These are phyloP conservation scores for Erythrophleum fordii DNA, from an alignment of 306 rosid species.

Conservation along the genomic window DNA sequence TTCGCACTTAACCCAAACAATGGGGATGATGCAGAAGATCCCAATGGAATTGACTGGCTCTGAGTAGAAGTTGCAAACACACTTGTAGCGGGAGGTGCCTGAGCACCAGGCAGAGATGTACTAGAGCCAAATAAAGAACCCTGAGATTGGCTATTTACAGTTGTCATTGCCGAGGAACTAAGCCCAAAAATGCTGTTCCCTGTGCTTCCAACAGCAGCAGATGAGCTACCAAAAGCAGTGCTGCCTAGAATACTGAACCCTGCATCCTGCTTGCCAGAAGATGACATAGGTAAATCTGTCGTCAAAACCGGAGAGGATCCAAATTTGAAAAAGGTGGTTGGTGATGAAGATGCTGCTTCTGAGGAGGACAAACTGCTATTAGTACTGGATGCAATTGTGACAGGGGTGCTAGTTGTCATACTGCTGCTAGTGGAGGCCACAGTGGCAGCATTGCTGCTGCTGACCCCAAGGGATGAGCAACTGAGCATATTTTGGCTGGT, in stretches of 20 bases:
- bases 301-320: slow-evolving; percentile 44
- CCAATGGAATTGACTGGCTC: slow-evolving; percentile 53
- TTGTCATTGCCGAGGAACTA: slow-evolving; percentile 56
- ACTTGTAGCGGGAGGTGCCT: slow-evolving; percentile 48
- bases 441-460: slow-evolving; percentile 12
- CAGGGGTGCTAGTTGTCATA: slow-evolving; percentile 39
- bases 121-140: slow-evolving; percentile 40
- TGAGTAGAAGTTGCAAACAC: slow-evolving; percentile 56
- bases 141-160: slow-evolving; percentile 52
- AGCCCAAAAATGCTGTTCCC: slow-evolving; percentile 58
- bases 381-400: slow-evolving; percentile 36
- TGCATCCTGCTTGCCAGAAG: slow-evolving; percentile 52
- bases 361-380: slow-evolving; percentile 35
- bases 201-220: slow-evolving; percentile 49
- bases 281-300: slow-evolving; percentile 41
- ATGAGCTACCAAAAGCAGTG: slow-evolving; percentile 45
- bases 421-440: slow-evolving; percentile 39
- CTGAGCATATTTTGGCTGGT: slow-evolving; percentile 52
- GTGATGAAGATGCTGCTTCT: slow-evolving; percentile 45
- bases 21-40: slow-evolving; percentile 58
- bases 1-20: slow-evolving; percentile 57
- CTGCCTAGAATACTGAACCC: slow-evolving; percentile 48
- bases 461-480: slow-evolving; percentile 39
- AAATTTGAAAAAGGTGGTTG: slow-evolving; percentile 54
- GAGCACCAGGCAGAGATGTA: slow-evolving; percentile 47